A percentile compares a stretch with the other conserved stretches of the same genome.
These are phyloP conservation scores for Sicyos edulis DNA, from an alignment of 306 rosid genomes.

Conservation along the genomic window DNA sequence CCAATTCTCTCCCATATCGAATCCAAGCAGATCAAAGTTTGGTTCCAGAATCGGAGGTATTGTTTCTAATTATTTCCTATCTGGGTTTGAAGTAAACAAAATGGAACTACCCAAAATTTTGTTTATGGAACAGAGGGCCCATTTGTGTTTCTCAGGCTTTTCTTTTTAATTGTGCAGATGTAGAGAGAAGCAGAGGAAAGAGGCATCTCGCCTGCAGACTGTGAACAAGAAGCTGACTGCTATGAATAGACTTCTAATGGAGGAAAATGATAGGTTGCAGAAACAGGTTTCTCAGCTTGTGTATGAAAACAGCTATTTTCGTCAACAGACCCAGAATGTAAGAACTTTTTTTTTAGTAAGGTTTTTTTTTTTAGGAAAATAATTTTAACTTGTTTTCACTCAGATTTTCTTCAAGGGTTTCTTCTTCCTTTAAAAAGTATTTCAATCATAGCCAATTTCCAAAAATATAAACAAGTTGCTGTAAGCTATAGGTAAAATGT, in stretches of 20 bases:
- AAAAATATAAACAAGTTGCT: too few relatives aligned
- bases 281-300: conserved; percentile 95
- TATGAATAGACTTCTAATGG: conserved; percentile 91
- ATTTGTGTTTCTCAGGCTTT: not conserved
- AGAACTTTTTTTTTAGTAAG: too few relatives aligned
- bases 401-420: too few relatives aligned
- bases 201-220: conserved; percentile 81
- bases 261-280: conserved; percentile 95
- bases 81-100: not conserved
- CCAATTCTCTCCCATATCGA: conserved; percentile 94
- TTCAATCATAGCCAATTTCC: too few relatives aligned
- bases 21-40: conserved; percentile 97
- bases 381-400: too few relatives aligned
- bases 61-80: not conserved
- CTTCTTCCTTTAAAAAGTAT: too few relatives aligned
- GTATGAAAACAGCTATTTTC: conserved; percentile 82
- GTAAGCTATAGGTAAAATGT: too few relatives aligned
- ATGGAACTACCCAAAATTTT: not conserved
- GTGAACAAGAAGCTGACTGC: conserved; percentile 95
- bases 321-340: conserved; percentile 93
- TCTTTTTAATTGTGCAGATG: conserved; percentile 42
- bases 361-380: too few relatives aligned
- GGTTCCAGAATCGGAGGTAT: conserved; percentile 96
- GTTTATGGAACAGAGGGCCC: not conserved
- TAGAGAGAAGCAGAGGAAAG: conserved; percentile 96